Conservation (phyloP, 2,329 filamentous ascomycete genomes). For the Colletotrichum salicis region DNA sequence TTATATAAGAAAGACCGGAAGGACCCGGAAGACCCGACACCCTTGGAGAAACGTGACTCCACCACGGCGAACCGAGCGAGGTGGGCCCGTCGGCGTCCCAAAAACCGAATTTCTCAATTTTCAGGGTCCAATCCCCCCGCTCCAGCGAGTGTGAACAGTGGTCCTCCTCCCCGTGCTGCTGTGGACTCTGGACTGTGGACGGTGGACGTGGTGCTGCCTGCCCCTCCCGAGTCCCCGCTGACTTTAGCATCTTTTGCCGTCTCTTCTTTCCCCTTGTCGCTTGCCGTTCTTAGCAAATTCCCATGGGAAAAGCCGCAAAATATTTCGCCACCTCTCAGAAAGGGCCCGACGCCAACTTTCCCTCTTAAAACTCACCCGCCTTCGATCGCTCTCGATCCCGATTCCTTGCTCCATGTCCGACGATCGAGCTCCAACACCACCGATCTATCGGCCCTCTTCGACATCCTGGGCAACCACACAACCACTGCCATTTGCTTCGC, state of each 20-base stretch:
- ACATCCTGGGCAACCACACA: neutral
- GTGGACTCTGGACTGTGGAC: too few species aligned
- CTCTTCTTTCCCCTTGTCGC: neutral
- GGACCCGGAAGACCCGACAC: neutral
- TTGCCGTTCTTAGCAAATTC: neutral
- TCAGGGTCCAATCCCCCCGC: constrained; percentile 25
- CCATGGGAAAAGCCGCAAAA: neutral
- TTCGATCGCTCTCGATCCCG: constrained; percentile 22
- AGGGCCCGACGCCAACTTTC: neutral
- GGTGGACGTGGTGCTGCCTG: too few species aligned
- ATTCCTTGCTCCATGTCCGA: constrained; percentile 16
- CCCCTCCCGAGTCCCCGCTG: neutral
- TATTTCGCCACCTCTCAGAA: neutral
- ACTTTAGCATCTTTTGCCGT: constrained; percentile 1
- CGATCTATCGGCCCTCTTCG: neutral
- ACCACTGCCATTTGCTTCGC: neutral
- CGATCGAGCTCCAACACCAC: constrained; percentile 15
- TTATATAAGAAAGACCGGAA: neutral
- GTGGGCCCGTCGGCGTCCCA: neutral
- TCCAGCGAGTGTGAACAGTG: neutral
- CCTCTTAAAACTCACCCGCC: neutral
- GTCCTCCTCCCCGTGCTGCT: neutral
- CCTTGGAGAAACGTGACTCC: neutral
- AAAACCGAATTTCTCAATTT: neutral
- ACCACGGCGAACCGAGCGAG: neutral